Evolutionary conservation across 1,139 yeast genomes (phyloP).

Genomic region (Dujonia santamariae): DNA sequence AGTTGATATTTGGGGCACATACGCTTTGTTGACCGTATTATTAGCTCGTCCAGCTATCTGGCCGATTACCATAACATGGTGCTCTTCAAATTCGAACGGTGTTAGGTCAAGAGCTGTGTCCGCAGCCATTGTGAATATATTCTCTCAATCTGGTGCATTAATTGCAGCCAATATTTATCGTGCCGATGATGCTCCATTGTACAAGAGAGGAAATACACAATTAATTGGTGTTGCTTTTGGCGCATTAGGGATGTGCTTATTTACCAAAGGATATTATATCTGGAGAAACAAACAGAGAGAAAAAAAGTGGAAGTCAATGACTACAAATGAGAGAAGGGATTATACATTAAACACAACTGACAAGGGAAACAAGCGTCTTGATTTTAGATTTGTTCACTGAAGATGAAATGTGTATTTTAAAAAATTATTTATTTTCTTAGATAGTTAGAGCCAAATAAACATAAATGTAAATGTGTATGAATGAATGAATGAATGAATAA

Average conservation of each 20-base stretch:
- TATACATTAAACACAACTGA: slow-evolving; percentile 42
- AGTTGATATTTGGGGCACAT: slow-evolving; percentile 18
- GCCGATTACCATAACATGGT: slow-evolving; percentile 49
- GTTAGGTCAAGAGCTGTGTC: slow-evolving; percentile 56
- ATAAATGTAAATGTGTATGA: too few species aligned
- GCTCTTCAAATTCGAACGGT: slow-evolving; percentile 53
- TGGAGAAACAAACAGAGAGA: slow-evolving; percentile 42
- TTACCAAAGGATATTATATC: slow-evolving; percentile 34
- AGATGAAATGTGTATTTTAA: too few species aligned
- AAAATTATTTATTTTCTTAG: too few species aligned
- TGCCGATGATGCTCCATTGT: slow-evolving; percentile 50
- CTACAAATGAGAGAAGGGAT: slow-evolving; percentile 38
- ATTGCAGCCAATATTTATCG: slow-evolving; percentile 51
- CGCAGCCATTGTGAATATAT: slow-evolving; percentile 57
- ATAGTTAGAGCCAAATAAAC: too few species aligned
- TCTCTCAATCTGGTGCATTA: slow-evolving; percentile 51
- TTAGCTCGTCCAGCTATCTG: slow-evolving; percentile 18
- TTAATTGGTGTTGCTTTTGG: slow-evolving; percentile 35
- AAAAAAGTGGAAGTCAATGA: slow-evolving; percentile 41
- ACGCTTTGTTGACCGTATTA: slow-evolving; percentile 16
- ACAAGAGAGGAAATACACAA: slow-evolving; percentile 47
- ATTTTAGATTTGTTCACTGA: slow-evolving; percentile 33
- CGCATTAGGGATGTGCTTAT: slow-evolving; percentile 6
- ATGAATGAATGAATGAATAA: too few species aligned
- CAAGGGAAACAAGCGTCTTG: slow-evolving; percentile 50